Evolutionary conservation across 805 yeast genomes (phyloP), one percentile per base, ranked within the genome.

Genomic region (Yamadazyma paraphyllophila): DNA sequence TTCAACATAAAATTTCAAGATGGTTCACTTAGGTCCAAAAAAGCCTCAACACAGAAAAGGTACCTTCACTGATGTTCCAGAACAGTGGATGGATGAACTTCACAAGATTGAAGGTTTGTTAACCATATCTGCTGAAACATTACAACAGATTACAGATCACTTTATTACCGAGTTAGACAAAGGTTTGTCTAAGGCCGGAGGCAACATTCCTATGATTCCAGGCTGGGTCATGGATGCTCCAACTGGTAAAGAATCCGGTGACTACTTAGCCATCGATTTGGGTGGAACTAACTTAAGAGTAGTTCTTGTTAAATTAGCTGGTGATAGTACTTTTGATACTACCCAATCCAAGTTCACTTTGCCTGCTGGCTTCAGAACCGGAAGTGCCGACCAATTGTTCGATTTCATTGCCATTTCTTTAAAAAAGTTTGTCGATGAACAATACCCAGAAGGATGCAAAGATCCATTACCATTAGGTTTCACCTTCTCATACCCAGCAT

Each of bases 271-370:
- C 43, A 85, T 94, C 49, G 99, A 92, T 66, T 78, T 92, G 71
- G 99, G 99, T 65, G 99, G 99, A 51, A 92, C 99, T 51, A 92
- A 92, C 73, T 77, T 92, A 67, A 82, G 99, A 66, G 96, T 90
- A 40, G 96, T 92, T 47, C 78, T 85, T 62, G 92, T 92, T 59
- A 82, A 81, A 52, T 77, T 92, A 58, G 81, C 82, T 44, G 99
- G 99, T 52, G 77, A 85, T 65, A 78, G 87, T 48, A 81, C 86
- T 59, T 92, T 92, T 61, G 94, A 87, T 63, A 85, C 90, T 49
- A 78, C 83, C 17, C 97, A 91, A 70, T 81, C 89, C 56, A 92
- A 92, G 70, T 92, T 82, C 66, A 75, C 86, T 38, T 76, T 92
- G 66, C 96, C 96, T 38, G 76, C 71, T 39, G 64, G 72, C 51